Base-by-base conservation (phyloP, 805 yeast species). In the Debaryomyces castellii region DNA sequence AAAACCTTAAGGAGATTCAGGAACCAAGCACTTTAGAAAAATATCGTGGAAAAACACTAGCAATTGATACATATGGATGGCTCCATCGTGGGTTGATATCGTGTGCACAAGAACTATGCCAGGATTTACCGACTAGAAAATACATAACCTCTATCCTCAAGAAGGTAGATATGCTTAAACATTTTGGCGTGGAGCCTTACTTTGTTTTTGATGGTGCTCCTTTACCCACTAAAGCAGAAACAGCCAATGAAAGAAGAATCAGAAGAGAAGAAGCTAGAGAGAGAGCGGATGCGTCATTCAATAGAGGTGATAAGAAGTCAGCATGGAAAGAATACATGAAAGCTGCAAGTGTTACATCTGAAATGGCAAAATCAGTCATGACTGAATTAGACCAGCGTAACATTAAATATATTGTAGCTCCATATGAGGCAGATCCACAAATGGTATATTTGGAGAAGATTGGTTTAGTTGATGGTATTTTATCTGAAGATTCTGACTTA, bases 1-100 rank as follows among this genome's bases (percentile, higher is more conserved):
- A 87, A n/a, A 80, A 79, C 45, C 71, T 92, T 50, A 88, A 87
- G 60, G 81, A 86, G 23, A 85, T 88, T 35, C 94, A 87, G 55
- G 76, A 76, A 43, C 74, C 77, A 0, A 74, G 79, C 1, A 66
- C 83, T 1, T 66, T 91, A 39, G 76, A 77, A 45, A 67, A 77
- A 28, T 88, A 81, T 61, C 66, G 81, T 11, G 97, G 96, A 1
- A 75, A 83, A 56, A 82, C 87, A 0, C 67, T 91, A 36, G 99
- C 96, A 0, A 84, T 94, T n/a, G 99, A 94, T 60, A 91, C 96
- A 0, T 94, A 89, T 59, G 90, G 97, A 1, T 94, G 99, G 99
- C 77, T 94, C 4, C 99, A 94, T 65, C 80, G 88, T 51, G 91
- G 94, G 4, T 83, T 88, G 3, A 78, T 84, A 41, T 71, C 89